phyloP scores from a whole-genome alignment of 164 flowering plant genomes.

The Umbellularia californica region DNA sequence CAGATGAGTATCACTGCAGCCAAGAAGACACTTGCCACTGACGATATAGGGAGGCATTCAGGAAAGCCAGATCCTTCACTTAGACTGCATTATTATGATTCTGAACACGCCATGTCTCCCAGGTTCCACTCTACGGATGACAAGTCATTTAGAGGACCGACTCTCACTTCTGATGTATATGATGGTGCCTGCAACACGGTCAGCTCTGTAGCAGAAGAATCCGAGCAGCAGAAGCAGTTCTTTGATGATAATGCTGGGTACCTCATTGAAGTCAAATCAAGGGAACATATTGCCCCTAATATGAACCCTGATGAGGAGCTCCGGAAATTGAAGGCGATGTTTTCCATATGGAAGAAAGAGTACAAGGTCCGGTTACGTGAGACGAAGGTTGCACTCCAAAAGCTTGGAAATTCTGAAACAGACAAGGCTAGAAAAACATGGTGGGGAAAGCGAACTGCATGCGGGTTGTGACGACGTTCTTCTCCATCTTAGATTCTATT shows the following conservation, averaged over 20 bases:
- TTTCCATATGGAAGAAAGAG: conserved; percentile 80
- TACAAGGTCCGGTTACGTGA: conserved; percentile 59
- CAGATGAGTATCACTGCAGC: conserved; percentile 82
- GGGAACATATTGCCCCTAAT: conserved; percentile 19
- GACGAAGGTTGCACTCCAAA: conserved; percentile 51
- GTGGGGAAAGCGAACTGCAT: conserved; percentile 60
- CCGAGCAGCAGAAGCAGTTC: conserved; percentile 53
- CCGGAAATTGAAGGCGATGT: conserved; percentile 51
- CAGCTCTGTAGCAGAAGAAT: conserved; percentile 52
- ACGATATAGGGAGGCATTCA: conserved; percentile 31
- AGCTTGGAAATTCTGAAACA: conserved; percentile 40
- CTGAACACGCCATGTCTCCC: conserved; percentile 50
- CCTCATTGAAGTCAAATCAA: conserved; percentile 42
- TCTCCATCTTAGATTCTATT: neutral
- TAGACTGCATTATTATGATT: conserved; percentile 46
- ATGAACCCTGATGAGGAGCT: conserved; percentile 53
- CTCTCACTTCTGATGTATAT: conserved; percentile 18
- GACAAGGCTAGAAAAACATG: conserved; percentile 51
- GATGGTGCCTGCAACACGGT: conserved; percentile 37
- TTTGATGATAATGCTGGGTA: conserved; percentile 67
- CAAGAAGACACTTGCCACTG: conserved; percentile 49
- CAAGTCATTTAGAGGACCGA: conserved; percentile 35
- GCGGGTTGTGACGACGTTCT: conserved; percentile 8
- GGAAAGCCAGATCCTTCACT: conserved; percentile 44
- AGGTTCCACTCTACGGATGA: conserved; percentile 58